Conservation (phyloP, 2,329 filamentous ascomycete species). For the Diaporthe eres region DNA sequence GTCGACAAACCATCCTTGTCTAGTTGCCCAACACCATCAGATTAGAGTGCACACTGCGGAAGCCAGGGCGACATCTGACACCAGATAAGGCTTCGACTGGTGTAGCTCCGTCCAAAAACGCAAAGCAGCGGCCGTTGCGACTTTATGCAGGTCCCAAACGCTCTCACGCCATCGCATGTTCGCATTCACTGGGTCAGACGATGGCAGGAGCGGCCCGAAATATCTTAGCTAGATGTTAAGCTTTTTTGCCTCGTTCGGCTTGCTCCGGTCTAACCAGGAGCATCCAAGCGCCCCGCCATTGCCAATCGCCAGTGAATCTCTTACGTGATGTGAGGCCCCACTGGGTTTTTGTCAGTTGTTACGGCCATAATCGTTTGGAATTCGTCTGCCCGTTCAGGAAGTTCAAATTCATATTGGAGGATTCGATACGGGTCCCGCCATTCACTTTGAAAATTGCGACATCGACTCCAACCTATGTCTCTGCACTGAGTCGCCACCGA, state of each 20-base stretch:
- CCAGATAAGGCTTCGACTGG: too few relatives aligned
- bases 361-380: neutral
- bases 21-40: neutral
- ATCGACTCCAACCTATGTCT: neutral
- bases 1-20: too few relatives aligned
- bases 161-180: neutral
- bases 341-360: neutral
- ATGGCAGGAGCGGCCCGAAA: neutral
- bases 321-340: constrained; percentile 20
- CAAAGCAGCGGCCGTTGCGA: too few relatives aligned
- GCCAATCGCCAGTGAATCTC: neutral
- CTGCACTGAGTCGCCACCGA: neutral
- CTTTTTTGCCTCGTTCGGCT: neutral
- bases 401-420: neutral
- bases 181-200: neutral
- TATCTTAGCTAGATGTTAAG: neutral
- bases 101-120: too few relatives aligned
- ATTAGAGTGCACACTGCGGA: too few relatives aligned
- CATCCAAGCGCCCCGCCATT: neutral
- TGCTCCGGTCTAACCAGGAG: neutral
- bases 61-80: too few relatives aligned
- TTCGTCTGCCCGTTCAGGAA: neutral
- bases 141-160: neutral
- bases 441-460: neutral
- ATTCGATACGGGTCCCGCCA: constrained; percentile 1